A percentile compares a stretch with the other conserved stretches of the same genome.
These are phyloP conservation scores for Ehretia macrophylla DNA, from an alignment of 257 asterid species.

Conservation along the genomic window DNA sequence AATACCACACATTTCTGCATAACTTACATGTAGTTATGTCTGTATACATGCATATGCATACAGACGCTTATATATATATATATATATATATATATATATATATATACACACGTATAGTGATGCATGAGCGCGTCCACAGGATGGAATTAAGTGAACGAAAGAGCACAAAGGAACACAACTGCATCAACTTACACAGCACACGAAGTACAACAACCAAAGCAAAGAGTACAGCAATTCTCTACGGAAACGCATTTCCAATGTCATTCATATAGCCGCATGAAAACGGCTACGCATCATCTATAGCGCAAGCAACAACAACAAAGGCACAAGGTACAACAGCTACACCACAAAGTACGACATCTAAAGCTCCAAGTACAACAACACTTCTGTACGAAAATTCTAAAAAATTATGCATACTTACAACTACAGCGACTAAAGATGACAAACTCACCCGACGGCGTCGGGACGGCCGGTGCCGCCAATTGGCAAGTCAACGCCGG, in stretches of 20 bases:
- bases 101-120: background rate
- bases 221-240: constrained; percentile 3
- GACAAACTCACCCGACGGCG: constrained; percentile 60
- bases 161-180: too few relatives aligned
- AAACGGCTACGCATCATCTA: too few relatives aligned
- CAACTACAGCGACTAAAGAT: background rate
- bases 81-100: background rate
- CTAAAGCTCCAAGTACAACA: background rate
- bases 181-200: too few relatives aligned
- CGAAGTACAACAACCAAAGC: background rate
- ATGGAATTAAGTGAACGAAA: too few relatives aligned
- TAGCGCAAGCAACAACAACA: too few relatives aligned
- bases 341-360: background rate
- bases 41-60: too few relatives aligned
- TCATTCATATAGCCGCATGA: too few relatives aligned
- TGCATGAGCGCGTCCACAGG: too few relatives aligned
- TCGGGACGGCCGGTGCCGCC: constrained; percentile 99
- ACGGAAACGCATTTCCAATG: too few relatives aligned
- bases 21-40: too few relatives aligned
- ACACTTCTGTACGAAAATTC: background rate
- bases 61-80: background rate
- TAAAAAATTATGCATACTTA: background rate
- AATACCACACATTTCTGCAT: background rate
- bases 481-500: constrained; percentile 97
- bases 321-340: constrained; percentile 1